Evolutionary conservation across 106 monocot genomes (phyloP).

Genomic region (Acorus gramineus): DNA sequence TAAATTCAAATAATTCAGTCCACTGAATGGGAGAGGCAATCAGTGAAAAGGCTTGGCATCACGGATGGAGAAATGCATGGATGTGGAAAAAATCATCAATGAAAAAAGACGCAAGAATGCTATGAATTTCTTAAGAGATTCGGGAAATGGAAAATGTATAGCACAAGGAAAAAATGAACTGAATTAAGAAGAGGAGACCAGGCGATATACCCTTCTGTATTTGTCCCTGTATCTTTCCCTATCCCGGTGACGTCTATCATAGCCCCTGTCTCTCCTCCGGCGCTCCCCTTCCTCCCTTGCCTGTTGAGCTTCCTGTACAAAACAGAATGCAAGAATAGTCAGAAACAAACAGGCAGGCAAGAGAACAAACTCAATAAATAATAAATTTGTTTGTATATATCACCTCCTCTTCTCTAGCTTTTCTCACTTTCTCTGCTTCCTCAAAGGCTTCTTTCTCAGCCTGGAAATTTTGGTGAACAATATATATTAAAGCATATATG

Average conservation of each 20-base stretch:
- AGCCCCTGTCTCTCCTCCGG: slow-evolving; percentile 65
- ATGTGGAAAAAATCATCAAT: too few species aligned
- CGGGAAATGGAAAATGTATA: too few species aligned
- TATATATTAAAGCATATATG: neutral
- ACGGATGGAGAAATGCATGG: too few species aligned
- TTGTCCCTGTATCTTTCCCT: slow-evolving; percentile 56
- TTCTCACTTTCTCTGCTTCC: slow-evolving; percentile 93
- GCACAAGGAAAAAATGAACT: too few species aligned
- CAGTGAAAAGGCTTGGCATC: too few species aligned
- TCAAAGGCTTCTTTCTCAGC: slow-evolving; percentile 98
- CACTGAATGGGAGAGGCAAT: too few species aligned
- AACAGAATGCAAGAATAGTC: neutral
- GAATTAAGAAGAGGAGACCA: too few species aligned
- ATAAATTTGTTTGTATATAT: neutral
- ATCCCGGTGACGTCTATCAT: slow-evolving; percentile 52
- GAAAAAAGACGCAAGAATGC: too few species aligned
- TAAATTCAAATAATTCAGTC: too few species aligned
- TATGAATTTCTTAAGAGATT: neutral
- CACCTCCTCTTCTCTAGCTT: slow-evolving; percentile 90
- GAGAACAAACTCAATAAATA: neutral
- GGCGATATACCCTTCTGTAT: slow-evolving; percentile 49
- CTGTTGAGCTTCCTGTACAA: slow-evolving; percentile 58
- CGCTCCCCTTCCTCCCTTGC: slow-evolving; percentile 92
- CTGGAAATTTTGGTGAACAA: slow-evolving; percentile 26
- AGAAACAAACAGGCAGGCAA: too few species aligned